Base-by-base conservation (phyloP, 176 grass and related monocot species). In the Dactylis glomerata region DNA sequence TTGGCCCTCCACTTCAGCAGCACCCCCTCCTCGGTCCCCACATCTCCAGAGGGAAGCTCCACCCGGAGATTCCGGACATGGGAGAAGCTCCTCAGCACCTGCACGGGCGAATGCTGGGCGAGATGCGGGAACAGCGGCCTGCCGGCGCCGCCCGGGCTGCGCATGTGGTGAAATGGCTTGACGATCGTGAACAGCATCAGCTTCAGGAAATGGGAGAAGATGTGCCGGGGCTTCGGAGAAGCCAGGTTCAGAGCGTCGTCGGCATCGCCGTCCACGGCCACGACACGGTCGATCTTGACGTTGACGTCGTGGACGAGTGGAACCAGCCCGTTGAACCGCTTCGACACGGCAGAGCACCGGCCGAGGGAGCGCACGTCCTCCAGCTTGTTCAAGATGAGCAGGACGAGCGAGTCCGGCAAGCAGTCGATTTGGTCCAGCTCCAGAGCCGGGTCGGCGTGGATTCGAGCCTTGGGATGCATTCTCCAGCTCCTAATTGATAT, bases 341-440 rank as follows among this genome's bases (percentile, higher is more conserved):
- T 97, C 1, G 90, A 97, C 75, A 94, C 90, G 26, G 92, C 88
- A 24, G 86, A 84, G 75, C 95, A 97, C 22, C 90, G 86, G 62
- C 95, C 95, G 0, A 97, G 92, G 7, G 88, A 91, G 42, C 82
- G 86, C 12, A 97, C 81, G 66, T 91, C 95, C 12, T 93, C 90
- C 7, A 97, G 81, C 82, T 91, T 97, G 86, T 92, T 92, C 14
- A 97, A 75, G 75, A 97, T 94, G 20, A 94, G 74, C 30, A 94
- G 82, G 40, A 97, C 86, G 7, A 97, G 84, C 5, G 95, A 78
- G 70, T 97, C 95, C 3, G 88, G 92, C 40, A 97, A 14, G 26
- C 84, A 65, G 75, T 97, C 92, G 55, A 94, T 94, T 0, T 40
- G 88, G 79, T 97, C 95, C 30, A 75, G 24, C 65, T 91, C 81